Base-by-base conservation (phyloP, 2,329 filamentous ascomycete genomes). In the Colletotrichum coccodes region DNA sequence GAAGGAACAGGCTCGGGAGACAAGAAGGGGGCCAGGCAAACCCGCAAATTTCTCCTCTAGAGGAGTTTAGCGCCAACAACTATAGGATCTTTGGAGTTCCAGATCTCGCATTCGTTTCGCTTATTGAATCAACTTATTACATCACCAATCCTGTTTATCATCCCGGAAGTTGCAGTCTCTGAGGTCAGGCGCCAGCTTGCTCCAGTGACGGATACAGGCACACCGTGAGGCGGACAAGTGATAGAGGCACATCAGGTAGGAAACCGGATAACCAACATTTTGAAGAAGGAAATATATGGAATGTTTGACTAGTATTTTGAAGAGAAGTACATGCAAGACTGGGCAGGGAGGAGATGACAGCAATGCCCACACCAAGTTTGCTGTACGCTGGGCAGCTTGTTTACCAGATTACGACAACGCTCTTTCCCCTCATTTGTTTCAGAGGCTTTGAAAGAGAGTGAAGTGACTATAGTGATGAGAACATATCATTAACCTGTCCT, bases 81-180 rank as follows among this genome's bases (percentile, higher is more conserved):
- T 34, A 1, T 3, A 21, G 6, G 6, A 3, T 18, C 9, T 2
- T 59, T 23, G 9, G 21, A 2, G 7, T 4, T 46, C 4, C 2
- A 34, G 14, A 26, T 18, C 14, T 16, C 1, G 23, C 9, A 11
- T 11, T 28, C 26, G 21, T 4, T 14, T 38, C 2, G 28, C 26
- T 36, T 47, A 47, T 47, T 21, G 6, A 21, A 26, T 18, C 3
- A n/a, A 1, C 9, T 7, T 6, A 1, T 46, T 3, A 5, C 14
- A 0, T 7, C 12, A 23, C 14, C 6, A 18, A 21, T 11, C 8
- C 3, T 47, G 18, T n/a, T 23, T 0, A 12, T 1, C 0, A 6
- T 34, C 5, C 9, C 4, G 16, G 16, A 9, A 59, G 56, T 26
- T 34, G 30, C n/a, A 1, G n/a, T 23, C 7, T 23, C 9, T 36